A percentile compares a stretch with the other conserved stretches of the same genome.
These are phyloP conservation scores for Nelumbo lutea DNA, from an alignment of 164 flowering plant genomes.

Conservation along the genomic window DNA sequence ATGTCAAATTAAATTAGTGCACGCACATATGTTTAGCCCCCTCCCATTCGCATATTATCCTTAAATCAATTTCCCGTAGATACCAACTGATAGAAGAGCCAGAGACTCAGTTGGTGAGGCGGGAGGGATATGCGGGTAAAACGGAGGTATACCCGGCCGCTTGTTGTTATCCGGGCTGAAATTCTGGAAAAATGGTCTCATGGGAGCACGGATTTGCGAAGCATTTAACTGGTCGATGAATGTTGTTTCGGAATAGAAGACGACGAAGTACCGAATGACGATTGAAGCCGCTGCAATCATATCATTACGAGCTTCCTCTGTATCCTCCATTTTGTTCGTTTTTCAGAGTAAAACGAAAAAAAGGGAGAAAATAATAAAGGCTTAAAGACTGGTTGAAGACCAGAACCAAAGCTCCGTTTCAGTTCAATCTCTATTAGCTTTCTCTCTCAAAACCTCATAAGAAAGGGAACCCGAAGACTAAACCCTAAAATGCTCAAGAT, in stretches of 20 bases:
- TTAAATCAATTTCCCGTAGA: too few species aligned
- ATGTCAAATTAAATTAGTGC: too few species aligned
- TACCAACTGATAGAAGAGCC: constrained; percentile 13
- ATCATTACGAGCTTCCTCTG: constrained; percentile 20
- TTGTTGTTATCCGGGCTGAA: constrained; percentile 41
- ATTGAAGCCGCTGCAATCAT: constrained; percentile 55
- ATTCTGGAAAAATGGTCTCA: constrained; percentile 43
- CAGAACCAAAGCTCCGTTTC: background rate
- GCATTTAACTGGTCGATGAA: constrained; percentile 26
- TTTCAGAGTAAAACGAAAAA: background rate
- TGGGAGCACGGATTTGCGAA: constrained; percentile 42
- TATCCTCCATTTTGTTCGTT: constrained; percentile 30
- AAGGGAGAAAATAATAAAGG: background rate
- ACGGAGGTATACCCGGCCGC: constrained; percentile 81
- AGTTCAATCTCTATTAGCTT: constrained; percentile 37
- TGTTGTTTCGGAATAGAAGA: constrained; percentile 38
- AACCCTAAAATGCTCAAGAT: background rate
- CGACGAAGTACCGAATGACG: constrained; percentile 57
- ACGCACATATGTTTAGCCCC: too few species aligned
- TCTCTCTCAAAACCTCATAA: too few species aligned
- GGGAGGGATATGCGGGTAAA: constrained; percentile 78
- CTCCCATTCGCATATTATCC: too few species aligned
- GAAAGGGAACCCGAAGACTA: background rate
- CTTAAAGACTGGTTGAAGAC: background rate
- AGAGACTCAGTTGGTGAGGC: constrained; percentile 5